phyloP scores from a whole-genome alignment of 2,329 filamentous ascomycete species.

The Trichothecium roseum region DNA sequence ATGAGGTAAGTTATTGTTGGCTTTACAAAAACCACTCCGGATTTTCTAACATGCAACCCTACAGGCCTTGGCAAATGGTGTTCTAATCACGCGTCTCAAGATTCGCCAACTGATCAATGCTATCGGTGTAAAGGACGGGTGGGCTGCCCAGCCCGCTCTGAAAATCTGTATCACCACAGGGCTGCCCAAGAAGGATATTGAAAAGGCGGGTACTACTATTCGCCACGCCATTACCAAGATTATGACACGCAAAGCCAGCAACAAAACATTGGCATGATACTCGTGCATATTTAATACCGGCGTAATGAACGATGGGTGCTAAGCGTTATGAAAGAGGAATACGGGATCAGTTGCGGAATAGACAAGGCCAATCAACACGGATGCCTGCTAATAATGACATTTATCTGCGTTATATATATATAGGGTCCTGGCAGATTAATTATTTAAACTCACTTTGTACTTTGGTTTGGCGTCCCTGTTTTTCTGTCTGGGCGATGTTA shows the following conservation, averaged over 20 bases:
- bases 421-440: no score
- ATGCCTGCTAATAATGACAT: no score
- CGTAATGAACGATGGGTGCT: no score
- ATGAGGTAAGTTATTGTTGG: slow-evolving; percentile 58
- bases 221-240: slow-evolving; percentile 92
- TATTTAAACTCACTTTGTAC: no score
- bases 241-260: slow-evolving; percentile 54
- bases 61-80: slow-evolving; percentile 74
- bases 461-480: no score
- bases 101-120: slow-evolving; percentile 55
- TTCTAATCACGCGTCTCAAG: slow-evolving; percentile 82
- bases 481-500: no score
- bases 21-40: neutral
- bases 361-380: no score
- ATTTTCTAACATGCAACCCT: neutral
- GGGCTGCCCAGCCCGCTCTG: slow-evolving; percentile 66
- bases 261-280: slow-evolving; percentile 12
- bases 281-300: no score
- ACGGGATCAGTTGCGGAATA: no score
- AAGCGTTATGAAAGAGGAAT: no score
- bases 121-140: slow-evolving; percentile 59
- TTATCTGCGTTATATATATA: no score
- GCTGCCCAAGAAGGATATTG: slow-evolving; percentile 85
- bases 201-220: slow-evolving; percentile 82
- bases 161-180: slow-evolving; percentile 87